Conservation (phyloP, 129 eudicot species). For the Flaveria robusta region DNA sequence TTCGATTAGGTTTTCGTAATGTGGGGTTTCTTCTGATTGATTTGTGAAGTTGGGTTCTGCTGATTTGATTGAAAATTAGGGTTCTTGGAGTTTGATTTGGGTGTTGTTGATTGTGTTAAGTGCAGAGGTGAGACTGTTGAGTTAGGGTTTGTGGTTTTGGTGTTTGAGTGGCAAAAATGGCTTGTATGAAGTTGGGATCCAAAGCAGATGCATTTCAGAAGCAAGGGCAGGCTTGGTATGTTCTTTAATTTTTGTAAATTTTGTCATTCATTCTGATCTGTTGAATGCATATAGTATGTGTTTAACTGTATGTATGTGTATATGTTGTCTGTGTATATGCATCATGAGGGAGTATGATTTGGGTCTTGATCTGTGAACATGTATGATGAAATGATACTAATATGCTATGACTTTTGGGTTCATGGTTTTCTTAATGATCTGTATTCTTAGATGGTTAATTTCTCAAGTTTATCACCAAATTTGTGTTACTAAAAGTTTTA, state of each 20-base stretch:
- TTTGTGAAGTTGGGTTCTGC: conserved; percentile 31
- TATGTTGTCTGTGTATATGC: conserved; percentile 8
- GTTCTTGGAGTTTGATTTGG: conserved; percentile 39
- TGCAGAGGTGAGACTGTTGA: too few relatives aligned
- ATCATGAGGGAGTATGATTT: conserved; percentile 8
- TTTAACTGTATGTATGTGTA: not conserved
- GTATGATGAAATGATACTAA: not conserved
- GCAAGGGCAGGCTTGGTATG: conserved; percentile 93
- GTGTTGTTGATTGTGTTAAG: conserved; percentile 19
- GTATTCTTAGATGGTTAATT: not conserved
- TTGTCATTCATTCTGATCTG: conserved; percentile 4
- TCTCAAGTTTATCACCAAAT: not conserved
- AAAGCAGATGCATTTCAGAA: conserved; percentile 89
- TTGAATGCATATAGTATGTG: conserved; percentile 1
- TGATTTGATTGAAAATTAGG: conserved; percentile 34
- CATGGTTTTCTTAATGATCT: conserved; percentile 5
- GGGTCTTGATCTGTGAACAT: not conserved
- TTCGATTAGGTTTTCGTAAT: not conserved
- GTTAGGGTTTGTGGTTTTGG: conserved; percentile 21
- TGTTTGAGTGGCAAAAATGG: conserved; percentile 46
- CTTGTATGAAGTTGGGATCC: conserved; percentile 96
- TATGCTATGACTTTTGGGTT: not conserved
- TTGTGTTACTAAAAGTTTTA: conserved; percentile 1
- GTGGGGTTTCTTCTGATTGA: conserved; percentile 36
- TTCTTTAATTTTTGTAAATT: conserved; percentile 22